Evolutionary conservation across 495 filamentous ascomycete genomes (phyloP).

Genomic region (Thermothielavioides terrestris): DNA sequence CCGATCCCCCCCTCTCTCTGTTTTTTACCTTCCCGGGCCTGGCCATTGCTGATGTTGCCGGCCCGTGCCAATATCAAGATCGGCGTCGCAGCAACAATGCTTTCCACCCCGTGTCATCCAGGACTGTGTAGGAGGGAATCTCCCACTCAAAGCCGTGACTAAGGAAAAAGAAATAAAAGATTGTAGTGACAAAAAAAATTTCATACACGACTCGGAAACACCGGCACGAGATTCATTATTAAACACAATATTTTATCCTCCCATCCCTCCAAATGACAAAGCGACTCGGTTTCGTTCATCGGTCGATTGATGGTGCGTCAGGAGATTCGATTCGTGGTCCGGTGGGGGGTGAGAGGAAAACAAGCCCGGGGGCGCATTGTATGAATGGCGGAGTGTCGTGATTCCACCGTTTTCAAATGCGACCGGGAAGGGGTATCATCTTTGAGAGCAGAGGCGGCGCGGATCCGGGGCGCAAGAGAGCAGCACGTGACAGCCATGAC

Average conservation of each 20-base stretch:
- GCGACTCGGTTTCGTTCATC: background rate
- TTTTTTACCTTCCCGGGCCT: background rate
- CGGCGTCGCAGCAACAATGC: too few relatives aligned
- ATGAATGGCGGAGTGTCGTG: background rate
- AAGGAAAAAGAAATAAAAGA: conserved; percentile 7
- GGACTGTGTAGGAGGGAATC: conserved; percentile 1
- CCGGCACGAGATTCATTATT: conserved; percentile 28
- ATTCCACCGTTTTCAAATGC: conserved; percentile 7
- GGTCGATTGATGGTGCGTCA: background rate
- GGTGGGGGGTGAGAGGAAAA: conserved; percentile 1
- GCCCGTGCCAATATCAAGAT: too few relatives aligned
- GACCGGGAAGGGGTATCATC: conserved; percentile 11
- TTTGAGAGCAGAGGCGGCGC: background rate
- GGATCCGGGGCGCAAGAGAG: background rate
- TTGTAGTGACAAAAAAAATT: conserved; percentile 12
- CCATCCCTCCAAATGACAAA: conserved; percentile 4
- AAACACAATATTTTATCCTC: conserved; percentile 33
- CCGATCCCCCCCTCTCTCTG: too few relatives aligned
- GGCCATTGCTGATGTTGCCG: too few relatives aligned
- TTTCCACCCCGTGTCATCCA: conserved; percentile 1
- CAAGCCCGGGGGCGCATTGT: background rate
- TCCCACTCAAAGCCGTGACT: background rate
- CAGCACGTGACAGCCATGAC: background rate
- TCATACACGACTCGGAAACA: conserved; percentile 24
- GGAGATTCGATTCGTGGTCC: conserved; percentile 1